Evolutionary conservation across 2,329 filamentous ascomycete genomes (phyloP), one percentile per base, ranked within the genome.

Genomic region (Fusarium torreyae): DNA sequence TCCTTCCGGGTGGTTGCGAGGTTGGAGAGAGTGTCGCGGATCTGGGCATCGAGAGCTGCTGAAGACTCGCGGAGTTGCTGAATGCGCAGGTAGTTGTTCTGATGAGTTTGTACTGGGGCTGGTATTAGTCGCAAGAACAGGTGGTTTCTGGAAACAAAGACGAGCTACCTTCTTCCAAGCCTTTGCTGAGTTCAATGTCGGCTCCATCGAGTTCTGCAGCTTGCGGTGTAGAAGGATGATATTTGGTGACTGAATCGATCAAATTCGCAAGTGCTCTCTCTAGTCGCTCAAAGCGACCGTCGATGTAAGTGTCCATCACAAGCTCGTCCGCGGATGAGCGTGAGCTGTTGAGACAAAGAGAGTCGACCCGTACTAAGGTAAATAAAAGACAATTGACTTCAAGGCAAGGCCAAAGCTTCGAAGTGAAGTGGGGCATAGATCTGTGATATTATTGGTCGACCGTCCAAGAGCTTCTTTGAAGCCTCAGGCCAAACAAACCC

Each of bases 181-280:
- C 89, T 68, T 85, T 82, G 71, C 83, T 86, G 44, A 97, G 85
- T 63, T 91, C 88, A 42, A 85, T 83, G 76, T 97, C 92, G 24
- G 92, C 93, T 9, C 85, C 83, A 18, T 92, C 83, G 11, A 97
- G 88, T 68, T 94, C 91, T 58, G 87, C 83, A 7, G 91, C 92
- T 26, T 90, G 88, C 36, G 84, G 80, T 6, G 87, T 82, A 8
- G 91, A 92, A 1, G 93, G 93, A 74, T 94, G 93, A 80, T 94
- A 95, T 69, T 93, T 92, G 7, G 92, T 86, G 66, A 97, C 91
- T 1, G 92, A 94, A 77, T 94, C 92, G 71, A 94, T 90, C 34
- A 97, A 84, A 28, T 83, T 88, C 14, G 87, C 86, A 20, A 97
- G 83, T 1, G 89, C 88, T 73, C 86, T 88, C 73, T 92, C 90